Base-by-base conservation (phyloP, 805 yeast genomes). In the Candida loeiensis region DNA sequence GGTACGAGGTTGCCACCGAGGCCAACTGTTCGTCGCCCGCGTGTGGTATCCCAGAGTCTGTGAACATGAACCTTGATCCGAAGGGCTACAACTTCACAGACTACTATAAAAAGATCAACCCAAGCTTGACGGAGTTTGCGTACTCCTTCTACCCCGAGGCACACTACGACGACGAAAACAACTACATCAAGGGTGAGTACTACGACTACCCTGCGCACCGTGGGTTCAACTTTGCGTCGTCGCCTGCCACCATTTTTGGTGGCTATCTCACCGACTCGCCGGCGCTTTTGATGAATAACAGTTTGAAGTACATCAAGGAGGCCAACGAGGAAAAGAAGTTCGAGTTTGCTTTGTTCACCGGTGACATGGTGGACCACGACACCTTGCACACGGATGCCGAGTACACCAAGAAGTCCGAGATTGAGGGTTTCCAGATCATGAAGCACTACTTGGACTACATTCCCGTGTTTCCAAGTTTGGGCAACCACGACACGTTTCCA, bases 401-500 rank as follows among this genome's bases (percentile, higher is more conserved):
- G 30, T 74, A 77, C 43, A 89, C 85, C 45, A 86, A 70, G 6
- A 85, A 73, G 6, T 81, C 82, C 6, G 95, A 84, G 40, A 79
- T 88, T 40, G 82, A 66, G 53, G 79, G 84, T 45, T 86, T 83
- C 32, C 74, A 68, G 12, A 73, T 80, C 44, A 66, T 82, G 68
- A 82, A 81, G 44, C 59, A 61, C 40, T 67, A 50, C 48, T 67
- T 82, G 42, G 63, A 69, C 14, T 64, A 74, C 38, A 56, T 77
- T 21, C 82, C 86, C 6, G 74, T 82, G 4, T 80, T 64, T 53
- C 72, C 86, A 8, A 77, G 76, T 16, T 61, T 82, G 50, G 89
- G 89, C 19, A 81, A 80, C 56, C 88, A 83, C 58, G 89, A 82
- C 53, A 75, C 80, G 21, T 82, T 73, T 66, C 89, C 90, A 13